A percentile compares a stretch with the other conserved stretches of the same genome.
These are phyloP conservation scores for Yamadazyma diddensiae DNA, from an alignment of 1,139 yeast genomes.

Conservation along the genomic window DNA sequence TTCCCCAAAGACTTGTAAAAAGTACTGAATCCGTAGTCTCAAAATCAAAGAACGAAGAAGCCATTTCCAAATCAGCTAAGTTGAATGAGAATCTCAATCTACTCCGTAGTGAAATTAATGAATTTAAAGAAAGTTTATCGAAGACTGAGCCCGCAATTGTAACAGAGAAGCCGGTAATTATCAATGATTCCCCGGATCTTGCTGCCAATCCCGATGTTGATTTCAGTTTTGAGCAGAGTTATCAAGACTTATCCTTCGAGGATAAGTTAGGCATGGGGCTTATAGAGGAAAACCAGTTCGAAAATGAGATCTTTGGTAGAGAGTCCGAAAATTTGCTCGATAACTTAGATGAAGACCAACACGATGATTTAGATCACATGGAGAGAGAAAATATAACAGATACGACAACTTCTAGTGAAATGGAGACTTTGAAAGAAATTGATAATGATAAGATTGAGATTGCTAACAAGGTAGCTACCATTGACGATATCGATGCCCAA, in stretches of 20 bases:
- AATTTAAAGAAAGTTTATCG: slow-evolving; percentile 43
- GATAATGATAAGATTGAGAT: slow-evolving; percentile 6
- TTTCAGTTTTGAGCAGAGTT: slow-evolving; percentile 40
- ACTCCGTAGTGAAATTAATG: slow-evolving; percentile 44
- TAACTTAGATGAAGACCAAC: neutral
- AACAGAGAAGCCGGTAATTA: slow-evolving; percentile 11
- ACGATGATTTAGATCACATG: neutral
- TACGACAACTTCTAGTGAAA: slow-evolving; percentile 5
- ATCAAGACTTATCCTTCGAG: slow-evolving; percentile 41
- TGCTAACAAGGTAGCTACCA: slow-evolving; percentile 4
- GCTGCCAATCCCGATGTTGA: slow-evolving; percentile 19
- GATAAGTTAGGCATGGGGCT: slow-evolving; percentile 40
- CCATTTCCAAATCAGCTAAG: slow-evolving; percentile 24
- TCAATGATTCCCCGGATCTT: slow-evolving; percentile 13
- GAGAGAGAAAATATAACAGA: slow-evolving; percentile 1
- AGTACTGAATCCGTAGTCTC: slow-evolving; percentile 6
- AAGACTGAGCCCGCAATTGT: slow-evolving; percentile 19
- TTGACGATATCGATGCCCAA: slow-evolving; percentile 15
- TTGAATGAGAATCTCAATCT: slow-evolving; percentile 44
- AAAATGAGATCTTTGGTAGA: neutral
- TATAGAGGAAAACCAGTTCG: slow-evolving; percentile 1
- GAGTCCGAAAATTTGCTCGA: neutral
- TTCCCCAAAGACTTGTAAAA: neutral
- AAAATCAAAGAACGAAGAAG: slow-evolving; percentile 10
- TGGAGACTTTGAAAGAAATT: slow-evolving; percentile 8